phyloP scores from a whole-genome alignment of 1,284 basidiomycete genomes.

The Heterobasidion irregulare region DNA sequence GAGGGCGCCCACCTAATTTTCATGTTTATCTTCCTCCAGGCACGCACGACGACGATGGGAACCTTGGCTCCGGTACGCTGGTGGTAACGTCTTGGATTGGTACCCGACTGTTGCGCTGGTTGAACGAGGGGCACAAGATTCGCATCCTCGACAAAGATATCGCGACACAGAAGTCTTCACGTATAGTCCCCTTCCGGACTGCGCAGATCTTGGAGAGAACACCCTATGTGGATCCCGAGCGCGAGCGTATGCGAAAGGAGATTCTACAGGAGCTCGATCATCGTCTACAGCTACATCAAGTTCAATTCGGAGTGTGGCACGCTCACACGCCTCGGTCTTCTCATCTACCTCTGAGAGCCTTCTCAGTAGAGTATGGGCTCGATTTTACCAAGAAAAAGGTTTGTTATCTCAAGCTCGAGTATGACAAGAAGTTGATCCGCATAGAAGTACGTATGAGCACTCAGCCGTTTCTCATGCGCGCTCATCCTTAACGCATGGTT shows the following conservation, averaged over 20 bases:
- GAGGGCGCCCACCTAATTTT: slow-evolving; percentile 13
- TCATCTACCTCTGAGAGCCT: slow-evolving; percentile 18
- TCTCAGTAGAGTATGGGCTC: slow-evolving; percentile 45
- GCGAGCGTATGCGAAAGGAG: not conserved
- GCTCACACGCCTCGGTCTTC: slow-evolving; percentile 16
- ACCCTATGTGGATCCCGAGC: not conserved
- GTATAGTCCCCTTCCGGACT: not conserved
- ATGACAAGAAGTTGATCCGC: slow-evolving; percentile 49
- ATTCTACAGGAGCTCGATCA: slow-evolving; percentile 11
- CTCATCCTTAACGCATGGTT: slow-evolving; percentile 34
- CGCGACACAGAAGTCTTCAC: not conserved
- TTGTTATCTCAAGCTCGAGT: slow-evolving; percentile 42
- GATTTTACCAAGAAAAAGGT: slow-evolving; percentile 23
- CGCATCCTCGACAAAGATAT: slow-evolving; percentile 4
- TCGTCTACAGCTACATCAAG: slow-evolving; percentile 36
- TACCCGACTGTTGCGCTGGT: slow-evolving; percentile 8
- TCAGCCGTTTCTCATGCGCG: not conserved
- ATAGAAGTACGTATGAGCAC: slow-evolving; percentile 30
- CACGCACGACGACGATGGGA: slow-evolving; percentile 2
- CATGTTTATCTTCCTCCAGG: slow-evolving; percentile 8
- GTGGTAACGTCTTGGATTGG: slow-evolving; percentile 4
- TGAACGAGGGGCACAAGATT: not conserved
- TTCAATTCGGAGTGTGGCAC: slow-evolving; percentile 52
- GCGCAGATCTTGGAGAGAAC: not conserved
- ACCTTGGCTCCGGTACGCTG: slow-evolving; percentile 11